Conservation (phyloP, 1,139 yeast genomes). For the Diutina catenulata region DNA sequence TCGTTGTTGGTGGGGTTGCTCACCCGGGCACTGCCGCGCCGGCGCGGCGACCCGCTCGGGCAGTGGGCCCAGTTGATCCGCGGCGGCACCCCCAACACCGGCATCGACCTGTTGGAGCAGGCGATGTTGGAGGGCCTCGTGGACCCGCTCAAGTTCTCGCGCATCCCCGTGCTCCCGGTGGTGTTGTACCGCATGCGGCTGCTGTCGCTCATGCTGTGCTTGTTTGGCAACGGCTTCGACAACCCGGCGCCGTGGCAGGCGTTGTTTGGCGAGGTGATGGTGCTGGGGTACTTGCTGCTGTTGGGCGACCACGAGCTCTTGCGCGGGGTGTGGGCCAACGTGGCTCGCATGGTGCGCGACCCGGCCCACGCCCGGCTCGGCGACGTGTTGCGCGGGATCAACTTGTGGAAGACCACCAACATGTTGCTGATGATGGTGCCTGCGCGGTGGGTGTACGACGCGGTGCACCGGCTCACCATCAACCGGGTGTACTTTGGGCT, state of each 20-base stretch:
- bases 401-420: slow-evolving; percentile 20
- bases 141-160: slow-evolving; percentile 29
- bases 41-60: background rate
- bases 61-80: slow-evolving; percentile 8
- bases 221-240: slow-evolving; percentile 1
- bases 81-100: slow-evolving; percentile 13
- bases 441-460: slow-evolving; percentile 10
- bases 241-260: slow-evolving; percentile 9
- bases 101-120: background rate
- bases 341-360: background rate
- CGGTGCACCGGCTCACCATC: slow-evolving; percentile 8
- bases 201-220: slow-evolving; percentile 22
- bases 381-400: slow-evolving; percentile 14
- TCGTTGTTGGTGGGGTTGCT: slow-evolving; percentile 22
- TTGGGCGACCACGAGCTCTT: slow-evolving; percentile 26
- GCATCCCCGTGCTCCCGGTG: slow-evolving; percentile 30
- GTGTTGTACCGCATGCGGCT: slow-evolving; percentile 28
- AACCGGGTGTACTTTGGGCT: slow-evolving; percentile 13
- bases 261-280: slow-evolving; percentile 24
- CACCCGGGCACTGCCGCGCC: slow-evolving; percentile 9
- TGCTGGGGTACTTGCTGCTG: slow-evolving; percentile 27
- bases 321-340: slow-evolving; percentile 12
- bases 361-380: slow-evolving; percentile 5
- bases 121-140: slow-evolving; percentile 11
- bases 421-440: slow-evolving; percentile 14